Evolutionary conservation across 2,329 filamentous ascomycete species (phyloP).

Genomic region (Clarireedia hainanense): DNA sequence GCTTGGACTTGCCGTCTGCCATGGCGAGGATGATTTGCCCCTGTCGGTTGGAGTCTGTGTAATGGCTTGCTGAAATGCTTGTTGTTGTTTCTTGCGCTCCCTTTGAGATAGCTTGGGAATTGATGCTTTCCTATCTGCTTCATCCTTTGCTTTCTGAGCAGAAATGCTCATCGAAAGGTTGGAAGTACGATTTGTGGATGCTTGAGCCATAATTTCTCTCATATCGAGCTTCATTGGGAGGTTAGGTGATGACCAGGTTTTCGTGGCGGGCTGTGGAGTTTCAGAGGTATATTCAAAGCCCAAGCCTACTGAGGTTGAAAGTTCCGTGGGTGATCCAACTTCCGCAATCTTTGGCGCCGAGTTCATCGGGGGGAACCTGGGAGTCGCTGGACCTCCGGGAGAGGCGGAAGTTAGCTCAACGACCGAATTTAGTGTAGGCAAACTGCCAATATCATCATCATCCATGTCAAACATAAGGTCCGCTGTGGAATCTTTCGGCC

Average conservation of each 20-base stretch:
- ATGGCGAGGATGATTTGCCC: slow-evolving; percentile 43
- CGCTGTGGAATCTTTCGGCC: slow-evolving; percentile 56
- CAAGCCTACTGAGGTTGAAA: background rate
- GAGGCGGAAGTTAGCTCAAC: slow-evolving; percentile 3
- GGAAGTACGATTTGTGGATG: slow-evolving; percentile 41
- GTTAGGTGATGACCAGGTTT: slow-evolving; percentile 27
- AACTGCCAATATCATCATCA: slow-evolving; percentile 37
- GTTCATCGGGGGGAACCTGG: background rate
- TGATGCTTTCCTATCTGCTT: slow-evolving; percentile 30
- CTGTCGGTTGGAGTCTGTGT: slow-evolving; percentile 35
- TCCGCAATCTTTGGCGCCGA: slow-evolving; percentile 8
- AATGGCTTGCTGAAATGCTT: slow-evolving; percentile 34
- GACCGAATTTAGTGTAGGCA: background rate
- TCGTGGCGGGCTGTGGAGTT: slow-evolving; percentile 11
- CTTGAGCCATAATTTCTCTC: slow-evolving; percentile 77
- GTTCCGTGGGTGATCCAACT: background rate
- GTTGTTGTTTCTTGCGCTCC: slow-evolving; percentile 75
- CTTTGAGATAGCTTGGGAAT: slow-evolving; percentile 75
- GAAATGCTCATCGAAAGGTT: slow-evolving; percentile 46
- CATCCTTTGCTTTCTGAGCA: slow-evolving; percentile 36
- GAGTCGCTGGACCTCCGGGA: background rate
- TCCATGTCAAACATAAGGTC: slow-evolving; percentile 96
- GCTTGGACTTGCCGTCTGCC: slow-evolving; percentile 51
- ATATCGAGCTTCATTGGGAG: slow-evolving; percentile 39
- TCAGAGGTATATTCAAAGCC: background rate